Conservation (phyloP, 257 asterid genomes). For the Solanum sejunctum region DNA sequence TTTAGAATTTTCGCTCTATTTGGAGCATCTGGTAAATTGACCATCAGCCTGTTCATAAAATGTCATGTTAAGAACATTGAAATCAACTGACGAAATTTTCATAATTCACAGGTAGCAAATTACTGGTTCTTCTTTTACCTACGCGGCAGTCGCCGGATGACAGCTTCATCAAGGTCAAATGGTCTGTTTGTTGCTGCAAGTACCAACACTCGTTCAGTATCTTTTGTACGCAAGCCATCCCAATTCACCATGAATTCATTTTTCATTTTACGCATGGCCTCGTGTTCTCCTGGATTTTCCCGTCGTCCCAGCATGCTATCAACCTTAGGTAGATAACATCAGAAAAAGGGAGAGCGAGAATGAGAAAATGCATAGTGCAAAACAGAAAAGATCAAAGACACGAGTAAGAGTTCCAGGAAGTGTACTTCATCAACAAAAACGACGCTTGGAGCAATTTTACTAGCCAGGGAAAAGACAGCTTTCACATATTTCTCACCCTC, state of each 20-base stretch:
- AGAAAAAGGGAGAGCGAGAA: neutral
- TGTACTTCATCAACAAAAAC: constrained; percentile 90
- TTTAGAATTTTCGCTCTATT: constrained; percentile 76
- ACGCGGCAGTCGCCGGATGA: constrained; percentile 80
- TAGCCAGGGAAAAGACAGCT: constrained; percentile 82
- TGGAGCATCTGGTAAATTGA: constrained; percentile 84
- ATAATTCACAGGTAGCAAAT: neutral
- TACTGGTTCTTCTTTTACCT: constrained; percentile 28
- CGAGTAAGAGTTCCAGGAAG: neutral
- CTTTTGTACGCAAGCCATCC: constrained; percentile 95
- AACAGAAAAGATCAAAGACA: neutral
- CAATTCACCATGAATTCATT: constrained; percentile 96
- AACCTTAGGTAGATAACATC: constrained; percentile 33
- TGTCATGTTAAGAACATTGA: neutral
- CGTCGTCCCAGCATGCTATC: constrained; percentile 96
- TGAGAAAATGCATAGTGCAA: neutral
- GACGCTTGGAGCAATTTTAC: constrained; percentile 89
- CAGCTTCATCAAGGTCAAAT: constrained; percentile 94
- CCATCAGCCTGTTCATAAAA: constrained; percentile 58
- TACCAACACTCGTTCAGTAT: constrained; percentile 77
- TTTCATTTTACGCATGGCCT: constrained; percentile 97
- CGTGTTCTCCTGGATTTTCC: constrained; percentile 90
- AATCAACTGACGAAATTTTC: neutral
- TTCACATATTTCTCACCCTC: constrained; percentile 92
- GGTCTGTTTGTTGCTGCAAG: constrained; percentile 99